phyloP scores from a whole-genome alignment of 164 flowering plant genomes.

The Echeveria elegans region DNA sequence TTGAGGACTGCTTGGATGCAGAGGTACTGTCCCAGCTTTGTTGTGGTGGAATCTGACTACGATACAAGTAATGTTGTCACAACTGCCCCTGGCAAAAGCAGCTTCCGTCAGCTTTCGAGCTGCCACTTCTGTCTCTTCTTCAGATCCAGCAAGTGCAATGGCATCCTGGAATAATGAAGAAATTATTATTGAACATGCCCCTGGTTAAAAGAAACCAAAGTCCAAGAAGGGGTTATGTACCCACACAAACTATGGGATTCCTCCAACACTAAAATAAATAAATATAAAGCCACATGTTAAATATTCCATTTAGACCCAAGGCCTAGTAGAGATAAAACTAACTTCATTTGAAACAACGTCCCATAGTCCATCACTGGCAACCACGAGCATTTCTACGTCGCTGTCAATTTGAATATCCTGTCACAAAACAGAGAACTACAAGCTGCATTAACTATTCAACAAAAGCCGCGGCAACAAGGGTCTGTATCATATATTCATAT shows the following conservation, averaged over 20 bases:
- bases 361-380: conserved; percentile 98
- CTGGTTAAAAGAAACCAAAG: too few species aligned
- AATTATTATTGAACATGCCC: too few species aligned
- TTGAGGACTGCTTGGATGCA: background rate
- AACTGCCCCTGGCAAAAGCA: conserved; percentile 87
- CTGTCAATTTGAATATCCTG: conserved; percentile 1
- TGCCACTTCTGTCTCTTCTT: conserved; percentile 77
- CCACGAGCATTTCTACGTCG: conserved; percentile 40
- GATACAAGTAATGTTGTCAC: conserved; percentile 94
- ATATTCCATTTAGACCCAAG: background rate
- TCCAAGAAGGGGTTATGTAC: too few species aligned
- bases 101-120: conserved; percentile 80
- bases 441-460: background rate
- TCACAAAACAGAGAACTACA: background rate
- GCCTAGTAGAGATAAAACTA: background rate
- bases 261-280: too few species aligned
- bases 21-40: background rate
- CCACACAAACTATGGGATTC: too few species aligned
- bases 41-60: conserved; percentile 78
- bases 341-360: conserved; percentile 93
- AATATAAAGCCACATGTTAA: too few species aligned
- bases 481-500: background rate
- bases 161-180: conserved; percentile 54
- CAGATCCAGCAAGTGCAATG: conserved; percentile 56
- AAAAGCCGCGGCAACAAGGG: background rate